Conservation (phyloP, 2,329 filamentous ascomycete species). For the Neocatenulostroma microsporum region DNA sequence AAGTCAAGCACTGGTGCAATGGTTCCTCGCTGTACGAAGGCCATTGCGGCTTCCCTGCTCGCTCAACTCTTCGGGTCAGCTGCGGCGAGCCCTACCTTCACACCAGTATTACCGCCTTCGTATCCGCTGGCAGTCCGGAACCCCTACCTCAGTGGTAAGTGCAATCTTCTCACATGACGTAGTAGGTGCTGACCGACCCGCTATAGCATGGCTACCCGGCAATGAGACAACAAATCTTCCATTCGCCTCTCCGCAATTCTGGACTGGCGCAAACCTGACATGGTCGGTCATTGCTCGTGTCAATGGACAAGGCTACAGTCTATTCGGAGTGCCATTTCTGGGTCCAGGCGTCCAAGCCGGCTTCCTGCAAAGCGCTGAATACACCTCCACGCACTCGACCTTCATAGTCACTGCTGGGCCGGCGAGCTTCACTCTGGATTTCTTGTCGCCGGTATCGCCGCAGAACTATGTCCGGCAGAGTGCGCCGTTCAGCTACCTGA, state of each 20-base stretch:
- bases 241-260: conserved; percentile 36
- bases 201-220: conserved; percentile 36
- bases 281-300: conserved; percentile 39
- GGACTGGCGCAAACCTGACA: conserved; percentile 35
- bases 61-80: too few species aligned
- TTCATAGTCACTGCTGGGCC: conserved; percentile 34
- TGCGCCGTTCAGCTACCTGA: conserved; percentile 39
- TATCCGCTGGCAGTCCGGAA: conserved; percentile 39
- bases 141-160: conserved; percentile 34
- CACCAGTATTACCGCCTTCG: conserved; percentile 32
- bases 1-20: too few species aligned
- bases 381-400: conserved; percentile 36
- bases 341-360: conserved; percentile 26
- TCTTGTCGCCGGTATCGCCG: conserved; percentile 40
- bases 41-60: too few species aligned
- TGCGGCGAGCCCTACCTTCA: too few species aligned
- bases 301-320: conserved; percentile 34
- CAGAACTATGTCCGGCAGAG: conserved; percentile 37
- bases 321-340: conserved; percentile 33
- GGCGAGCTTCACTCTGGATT: conserved; percentile 34
- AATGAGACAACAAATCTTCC: conserved; percentile 32
- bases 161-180: background rate
- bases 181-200: background rate
- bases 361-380: conserved; percentile 30
- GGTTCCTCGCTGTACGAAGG: too few species aligned